Conservation (phyloP, 2,329 filamentous ascomycete species). For the Neopestalotiopsis sp. region DNA sequence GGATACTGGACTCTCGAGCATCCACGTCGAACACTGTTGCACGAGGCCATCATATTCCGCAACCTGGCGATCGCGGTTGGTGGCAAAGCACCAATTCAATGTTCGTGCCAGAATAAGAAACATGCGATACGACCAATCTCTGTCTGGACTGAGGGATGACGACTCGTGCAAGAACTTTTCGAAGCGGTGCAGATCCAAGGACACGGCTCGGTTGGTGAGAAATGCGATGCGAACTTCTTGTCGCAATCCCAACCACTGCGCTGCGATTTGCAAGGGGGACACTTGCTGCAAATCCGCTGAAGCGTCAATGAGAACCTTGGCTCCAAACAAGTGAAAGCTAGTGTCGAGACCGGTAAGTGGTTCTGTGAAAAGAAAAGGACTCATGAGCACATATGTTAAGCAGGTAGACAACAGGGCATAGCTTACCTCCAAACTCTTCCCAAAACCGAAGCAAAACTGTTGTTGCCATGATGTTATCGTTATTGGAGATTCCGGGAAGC, state of each 20-base stretch:
- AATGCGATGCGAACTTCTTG: neutral
- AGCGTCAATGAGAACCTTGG: neutral
- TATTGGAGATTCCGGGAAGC: neutral
- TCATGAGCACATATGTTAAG: neutral
- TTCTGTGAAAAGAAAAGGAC: neutral
- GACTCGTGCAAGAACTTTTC: neutral
- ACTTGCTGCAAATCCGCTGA: neutral
- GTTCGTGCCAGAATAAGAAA: neutral
- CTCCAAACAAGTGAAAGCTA: neutral
- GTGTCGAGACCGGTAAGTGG: neutral
- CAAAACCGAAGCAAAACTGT: neutral
- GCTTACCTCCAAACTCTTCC: neutral
- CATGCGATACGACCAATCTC: neutral
- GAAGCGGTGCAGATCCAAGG: neutral
- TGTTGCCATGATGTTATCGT: neutral
- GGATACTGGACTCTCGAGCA: neutral
- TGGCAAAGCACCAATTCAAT: neutral
- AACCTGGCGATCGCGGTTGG: neutral
- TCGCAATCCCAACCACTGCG: neutral
- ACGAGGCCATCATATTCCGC: neutral
- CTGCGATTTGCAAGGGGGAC: neutral
- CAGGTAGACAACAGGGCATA: neutral
- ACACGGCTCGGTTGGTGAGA: neutral
- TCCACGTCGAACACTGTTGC: neutral
- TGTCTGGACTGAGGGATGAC: neutral